Base-by-base conservation (phyloP, 371 early-diverging fungal genomes). In the Syncephalastrum sp. region DNA sequence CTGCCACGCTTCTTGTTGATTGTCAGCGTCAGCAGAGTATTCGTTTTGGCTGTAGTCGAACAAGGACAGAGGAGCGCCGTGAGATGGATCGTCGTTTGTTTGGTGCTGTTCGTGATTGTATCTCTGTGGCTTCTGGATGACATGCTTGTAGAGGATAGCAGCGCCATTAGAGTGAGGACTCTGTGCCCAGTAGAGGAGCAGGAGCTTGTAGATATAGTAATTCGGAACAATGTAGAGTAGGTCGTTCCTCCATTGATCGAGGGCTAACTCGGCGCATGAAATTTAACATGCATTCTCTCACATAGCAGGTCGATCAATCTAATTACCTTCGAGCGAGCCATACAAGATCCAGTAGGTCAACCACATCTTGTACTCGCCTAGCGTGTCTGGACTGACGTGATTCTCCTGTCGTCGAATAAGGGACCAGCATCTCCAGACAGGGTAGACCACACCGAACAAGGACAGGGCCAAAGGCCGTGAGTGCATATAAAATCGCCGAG, bases 341-440 rank as follows among this genome's bases (percentile, higher is more conserved):
- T 72, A 82, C 2, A 79, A 42, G 41, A 75, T 59, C 82, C 82
- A 82, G 57, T 82, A 82, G 47, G 79, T 79, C 19, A 82, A 56
- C 82, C 82, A 82, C 16, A 69, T 60, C 51, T 70, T 73, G 47
- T 64, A 61, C 50, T 74, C 75, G 15, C 51, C 56, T 16, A 61
- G 45, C 29, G 57, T 19, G 21, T 49, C 53, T 14, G 49, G 45
- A 10, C 56, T 59, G 16, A 38, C 58, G 14, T 23, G 51, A 44
- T 25, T 48, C 14, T 59, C 44, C 23, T 42, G 52, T 7, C 49
- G 56, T 15, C 17, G 58, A 23, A 52, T 16, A 8, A 21, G 8
- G 17, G 13, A 47, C 74, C 72, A 65, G 49, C 73, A 74, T 16
- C 61, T 57, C 60, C 67, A 70, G 3, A 72, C 54, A 50, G 81